Conservation (phyloP, 108 stramenopile genomes). For the Fistulifera pelliculosa region DNA sequence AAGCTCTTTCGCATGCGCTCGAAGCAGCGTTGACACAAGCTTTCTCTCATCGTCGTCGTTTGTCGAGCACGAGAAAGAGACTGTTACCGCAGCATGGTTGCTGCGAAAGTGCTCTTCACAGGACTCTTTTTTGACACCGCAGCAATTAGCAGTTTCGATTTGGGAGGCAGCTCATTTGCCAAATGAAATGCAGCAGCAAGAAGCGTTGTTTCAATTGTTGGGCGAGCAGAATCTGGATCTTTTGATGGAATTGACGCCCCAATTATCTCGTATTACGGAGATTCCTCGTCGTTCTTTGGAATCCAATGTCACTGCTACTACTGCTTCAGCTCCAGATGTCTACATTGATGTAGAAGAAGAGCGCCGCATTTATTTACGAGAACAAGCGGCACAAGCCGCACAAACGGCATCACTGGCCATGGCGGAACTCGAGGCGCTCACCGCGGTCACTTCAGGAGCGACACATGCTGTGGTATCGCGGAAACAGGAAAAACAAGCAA, state of each 20-base stretch:
- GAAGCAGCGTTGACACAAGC: too few species aligned
- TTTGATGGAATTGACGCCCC: constrained; percentile 36
- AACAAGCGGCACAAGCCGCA: constrained; percentile 56
- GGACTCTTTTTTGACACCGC: too few species aligned
- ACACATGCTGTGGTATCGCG: constrained; percentile 31
- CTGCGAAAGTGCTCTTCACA: too few species aligned
- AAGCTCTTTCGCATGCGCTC: too few species aligned
- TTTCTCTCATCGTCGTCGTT: too few species aligned
- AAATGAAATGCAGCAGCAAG: constrained; percentile 38
- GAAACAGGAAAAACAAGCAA: constrained; percentile 37
- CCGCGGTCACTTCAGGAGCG: constrained; percentile 1
- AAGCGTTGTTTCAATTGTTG: constrained; percentile 48
- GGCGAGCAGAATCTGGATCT: constrained; percentile 48
- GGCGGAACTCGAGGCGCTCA: constrained; percentile 29
- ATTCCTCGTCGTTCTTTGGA: constrained; percentile 13
- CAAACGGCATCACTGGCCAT: constrained; percentile 46
- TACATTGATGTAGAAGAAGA: constrained; percentile 28
- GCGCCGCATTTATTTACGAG: constrained; percentile 28
- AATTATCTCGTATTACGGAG: constrained; percentile 19
- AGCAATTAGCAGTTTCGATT: too few species aligned
- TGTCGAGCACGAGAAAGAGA: too few species aligned
- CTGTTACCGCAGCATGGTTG: too few species aligned
- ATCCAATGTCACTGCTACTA: not conserved
- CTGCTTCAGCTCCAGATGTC: constrained; percentile 1
- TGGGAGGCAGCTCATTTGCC: too few species aligned